Percentiles rank a stretch among this genome's conserved stretches.
Evolutionary conservation across 371 early-diverging fungal genomes (phyloP).

Genomic region (Actinomortierella ambigua): DNA sequence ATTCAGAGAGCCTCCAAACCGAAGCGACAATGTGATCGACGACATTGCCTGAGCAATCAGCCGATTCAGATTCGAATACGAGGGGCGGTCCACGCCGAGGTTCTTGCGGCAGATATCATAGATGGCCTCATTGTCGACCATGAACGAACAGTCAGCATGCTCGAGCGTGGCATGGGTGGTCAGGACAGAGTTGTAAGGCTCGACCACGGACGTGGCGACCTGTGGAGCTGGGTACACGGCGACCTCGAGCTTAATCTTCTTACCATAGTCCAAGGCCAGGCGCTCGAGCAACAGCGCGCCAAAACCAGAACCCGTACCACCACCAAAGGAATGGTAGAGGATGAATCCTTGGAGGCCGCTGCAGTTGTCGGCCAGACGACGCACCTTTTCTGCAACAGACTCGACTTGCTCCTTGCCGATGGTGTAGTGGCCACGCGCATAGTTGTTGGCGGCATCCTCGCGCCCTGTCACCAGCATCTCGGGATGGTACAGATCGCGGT

Average conservation of each 20-base stretch:
- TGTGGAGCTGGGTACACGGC: constrained; percentile 99
- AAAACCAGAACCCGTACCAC: constrained; percentile 99
- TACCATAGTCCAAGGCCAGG: constrained; percentile 96
- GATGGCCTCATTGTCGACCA: constrained; percentile 99
- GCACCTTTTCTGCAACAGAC: constrained; percentile 93
- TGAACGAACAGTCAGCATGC: constrained; percentile 98
- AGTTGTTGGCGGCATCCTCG: constrained; percentile 99
- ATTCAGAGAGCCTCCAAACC: constrained; percentile 97
- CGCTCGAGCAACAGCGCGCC: constrained; percentile 97
- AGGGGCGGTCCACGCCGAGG: constrained; percentile 97
- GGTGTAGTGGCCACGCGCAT: constrained; percentile 99
- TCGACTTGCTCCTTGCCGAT: constrained; percentile 99
- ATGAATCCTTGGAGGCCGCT: constrained; percentile 96
- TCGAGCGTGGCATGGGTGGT: constrained; percentile 98
- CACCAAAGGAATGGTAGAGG: constrained; percentile 98
- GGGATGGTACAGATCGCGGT: constrained; percentile 96
- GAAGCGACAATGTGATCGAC: constrained; percentile 98
- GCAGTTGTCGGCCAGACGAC: constrained; percentile 97
- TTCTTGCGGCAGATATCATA: constrained; percentile 99
- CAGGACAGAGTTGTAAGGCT: constrained; percentile 98
- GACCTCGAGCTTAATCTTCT: constrained; percentile 99
- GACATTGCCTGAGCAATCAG: constrained; percentile 99
- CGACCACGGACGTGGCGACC: constrained; percentile 98
- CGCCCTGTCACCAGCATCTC: constrained; percentile 98
- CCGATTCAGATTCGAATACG: constrained; percentile 97